phyloP scores from a whole-genome alignment of 1,284 basidiomycete species.

The Gymnopus androsaceus region DNA sequence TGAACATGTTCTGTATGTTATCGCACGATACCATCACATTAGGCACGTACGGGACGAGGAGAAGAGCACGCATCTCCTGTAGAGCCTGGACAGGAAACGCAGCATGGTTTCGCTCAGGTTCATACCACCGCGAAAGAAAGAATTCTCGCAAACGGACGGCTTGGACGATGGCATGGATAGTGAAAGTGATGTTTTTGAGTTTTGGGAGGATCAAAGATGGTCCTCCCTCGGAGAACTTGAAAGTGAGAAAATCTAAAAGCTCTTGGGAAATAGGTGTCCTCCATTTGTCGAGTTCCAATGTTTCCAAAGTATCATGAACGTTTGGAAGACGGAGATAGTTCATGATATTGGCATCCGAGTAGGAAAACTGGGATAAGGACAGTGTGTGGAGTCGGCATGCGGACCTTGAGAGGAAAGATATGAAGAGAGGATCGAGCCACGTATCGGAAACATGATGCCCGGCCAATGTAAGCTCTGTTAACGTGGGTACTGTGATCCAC shows the following conservation, averaged over 20 bases:
- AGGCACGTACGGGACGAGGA: background rate
- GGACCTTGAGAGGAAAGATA: background rate
- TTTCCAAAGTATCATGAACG: background rate
- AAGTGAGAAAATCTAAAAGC: background rate
- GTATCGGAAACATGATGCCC: background rate
- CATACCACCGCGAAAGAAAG: slow-evolving; percentile 1
- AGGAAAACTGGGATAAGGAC: background rate
- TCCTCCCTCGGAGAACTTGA: background rate
- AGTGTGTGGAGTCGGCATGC: background rate
- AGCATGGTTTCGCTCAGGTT: background rate
- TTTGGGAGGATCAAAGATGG: background rate
- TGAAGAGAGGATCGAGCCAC: background rate
- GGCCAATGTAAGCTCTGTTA: background rate
- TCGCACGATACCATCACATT: background rate
- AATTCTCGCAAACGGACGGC: background rate
- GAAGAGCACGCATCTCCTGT: background rate
- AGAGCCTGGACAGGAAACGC: background rate
- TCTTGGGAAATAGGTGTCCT: background rate
- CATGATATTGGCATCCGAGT: background rate
- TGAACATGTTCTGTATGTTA: background rate
- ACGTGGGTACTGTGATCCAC: background rate
- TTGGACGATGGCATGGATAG: background rate
- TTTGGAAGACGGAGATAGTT: background rate
- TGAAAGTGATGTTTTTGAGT: background rate
- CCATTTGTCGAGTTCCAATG: background rate